A percentile compares a stretch with the other conserved stretches of the same genome.
Conservation (phyloP, 768 basidiomycete genomes). For the Leucocoprinus leucothites region DNA sequence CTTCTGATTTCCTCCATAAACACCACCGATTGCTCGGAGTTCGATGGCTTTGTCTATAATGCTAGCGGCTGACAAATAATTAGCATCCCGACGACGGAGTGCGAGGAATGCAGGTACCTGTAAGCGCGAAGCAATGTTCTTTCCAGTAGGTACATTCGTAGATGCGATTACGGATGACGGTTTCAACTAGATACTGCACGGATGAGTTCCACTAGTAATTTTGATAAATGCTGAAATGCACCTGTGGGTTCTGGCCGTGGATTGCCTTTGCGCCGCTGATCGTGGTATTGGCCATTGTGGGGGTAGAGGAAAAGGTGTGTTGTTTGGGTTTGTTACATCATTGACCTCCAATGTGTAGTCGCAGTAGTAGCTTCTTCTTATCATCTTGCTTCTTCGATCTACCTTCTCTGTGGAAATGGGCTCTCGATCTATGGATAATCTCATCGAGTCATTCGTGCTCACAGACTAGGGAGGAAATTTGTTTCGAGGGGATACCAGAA, state of each 20-base stretch:
- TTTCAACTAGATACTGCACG: conserved; percentile 86
- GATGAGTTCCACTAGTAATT: conserved; percentile 14
- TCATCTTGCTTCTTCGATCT: too few relatives aligned
- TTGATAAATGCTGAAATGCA: conserved; percentile 24
- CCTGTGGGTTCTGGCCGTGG: conserved; percentile 97
- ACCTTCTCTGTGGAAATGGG: too few relatives aligned
- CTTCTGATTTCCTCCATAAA: conserved; percentile 84
- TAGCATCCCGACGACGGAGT: not conserved
- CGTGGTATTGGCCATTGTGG: conserved; percentile 88
- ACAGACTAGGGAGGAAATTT: not conserved
- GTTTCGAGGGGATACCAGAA: not conserved
- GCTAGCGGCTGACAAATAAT: conserved; percentile 65
- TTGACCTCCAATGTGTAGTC: not conserved
- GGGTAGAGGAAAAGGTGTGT: conserved; percentile 9
- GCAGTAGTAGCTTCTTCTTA: not conserved
- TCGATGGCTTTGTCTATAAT: conserved; percentile 93
- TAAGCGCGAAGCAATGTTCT: conserved; percentile 97
- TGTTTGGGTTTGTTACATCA: conserved; percentile 11
- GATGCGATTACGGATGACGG: conserved; percentile 92
- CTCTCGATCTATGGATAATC: not conserved
- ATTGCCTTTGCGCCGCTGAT: conserved; percentile 82
- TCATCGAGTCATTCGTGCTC: not conserved
- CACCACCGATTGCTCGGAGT: conserved; percentile 82
- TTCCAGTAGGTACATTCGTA: conserved; percentile 97
- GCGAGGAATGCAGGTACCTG: conserved; percentile 47